A percentile compares a stretch with the other conserved stretches of the same genome.
These are phyloP conservation scores for Diaporthe citriasiana DNA, from an alignment of 2,329 filamentous ascomycete genomes.

Conservation along the genomic window DNA sequence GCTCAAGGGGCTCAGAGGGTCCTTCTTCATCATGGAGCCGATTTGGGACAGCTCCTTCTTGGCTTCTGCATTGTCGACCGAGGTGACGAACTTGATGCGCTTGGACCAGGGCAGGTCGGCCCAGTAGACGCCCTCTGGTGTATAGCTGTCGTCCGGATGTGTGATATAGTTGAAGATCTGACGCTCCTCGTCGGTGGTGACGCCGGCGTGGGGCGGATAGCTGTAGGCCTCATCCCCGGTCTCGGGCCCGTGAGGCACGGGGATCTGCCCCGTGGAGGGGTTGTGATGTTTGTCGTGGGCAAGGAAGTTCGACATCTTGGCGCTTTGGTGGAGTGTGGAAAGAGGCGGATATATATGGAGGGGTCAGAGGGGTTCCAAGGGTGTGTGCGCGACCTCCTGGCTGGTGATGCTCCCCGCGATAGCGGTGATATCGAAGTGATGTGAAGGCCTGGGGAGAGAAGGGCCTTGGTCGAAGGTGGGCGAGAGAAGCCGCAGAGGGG, in stretches of 20 bases:
- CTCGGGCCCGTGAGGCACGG: constrained; percentile 67
- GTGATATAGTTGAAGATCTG: constrained; percentile 83
- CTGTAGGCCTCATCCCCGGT: constrained; percentile 65
- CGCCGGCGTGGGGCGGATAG: constrained; percentile 55
- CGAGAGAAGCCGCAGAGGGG: constrained; percentile 35
- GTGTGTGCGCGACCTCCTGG: background rate
- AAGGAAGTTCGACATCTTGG: constrained; percentile 54
- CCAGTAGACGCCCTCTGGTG: constrained; percentile 88
- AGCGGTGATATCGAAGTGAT: background rate
- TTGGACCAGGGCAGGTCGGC: constrained; percentile 82
- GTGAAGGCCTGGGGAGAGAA: constrained; percentile 31
- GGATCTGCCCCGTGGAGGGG: constrained; percentile 64
- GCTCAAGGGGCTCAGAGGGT: constrained; percentile 85
- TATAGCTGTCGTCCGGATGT: constrained; percentile 90
- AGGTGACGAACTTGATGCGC: constrained; percentile 81
- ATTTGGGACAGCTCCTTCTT: constrained; percentile 76
- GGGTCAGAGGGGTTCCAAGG: constrained; percentile 1
- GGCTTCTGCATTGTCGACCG: constrained; percentile 79
- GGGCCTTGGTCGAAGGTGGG: constrained; percentile 4
- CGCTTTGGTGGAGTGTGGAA: background rate
- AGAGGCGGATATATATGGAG: background rate
- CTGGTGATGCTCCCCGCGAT: background rate
- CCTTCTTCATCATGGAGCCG: constrained; percentile 85
- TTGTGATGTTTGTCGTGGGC: constrained; percentile 58
- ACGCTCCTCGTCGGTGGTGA: constrained; percentile 62